Evolutionary conservation across 2,329 filamentous ascomycete species (phyloP), one percentile per base, ranked within the genome.

Genomic region (Xylariaceae sp.): DNA sequence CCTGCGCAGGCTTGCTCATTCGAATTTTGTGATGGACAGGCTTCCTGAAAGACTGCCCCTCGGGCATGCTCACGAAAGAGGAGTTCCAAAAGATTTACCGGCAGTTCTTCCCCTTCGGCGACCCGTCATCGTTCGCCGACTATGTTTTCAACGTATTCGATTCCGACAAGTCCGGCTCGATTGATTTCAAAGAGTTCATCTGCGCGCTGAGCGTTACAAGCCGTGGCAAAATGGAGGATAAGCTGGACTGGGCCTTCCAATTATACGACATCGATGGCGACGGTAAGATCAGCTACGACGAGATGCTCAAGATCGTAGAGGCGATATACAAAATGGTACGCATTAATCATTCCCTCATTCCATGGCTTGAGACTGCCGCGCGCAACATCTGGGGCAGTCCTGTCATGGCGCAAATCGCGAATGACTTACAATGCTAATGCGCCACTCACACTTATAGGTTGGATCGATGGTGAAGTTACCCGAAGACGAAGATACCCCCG

Each of bases 11-110:
- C n/a, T 15, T 23, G 62, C 61, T 64, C 55, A 64, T 49, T 59
- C 56, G 62, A 51, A 45, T 13, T 30, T n/a, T 23, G 6, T 23
- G 34, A 11, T 10, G 23, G 23, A 30, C 70, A 97, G 93, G 93
- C 65, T 97, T 99, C 79, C 83, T 97, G 63, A 97, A 97, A 81
- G 94, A 99, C 77, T 99, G 94, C 77, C 94, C 94, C 3, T 92
- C 90, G 48, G 94, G 94, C 75, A 96, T 92, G 81, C 88, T 99
- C 74, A 94, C 90, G 71, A 99, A 97, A 78, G 89, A 96, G 73
- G 94, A 99, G 76, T 99, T 99, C 76, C 94, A 97, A 77, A 97
- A 97, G 80, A 99, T 99, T 72, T 99, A 99, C 78, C 90, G 94
- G 70, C 94, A 97, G 76, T 99, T 99, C 83, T 99, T 99, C 76